These are phyloP conservation scores for Talaromyces sp. DNA, from an alignment of 2,329 filamentous ascomycete species.

Conservation along the genomic window DNA sequence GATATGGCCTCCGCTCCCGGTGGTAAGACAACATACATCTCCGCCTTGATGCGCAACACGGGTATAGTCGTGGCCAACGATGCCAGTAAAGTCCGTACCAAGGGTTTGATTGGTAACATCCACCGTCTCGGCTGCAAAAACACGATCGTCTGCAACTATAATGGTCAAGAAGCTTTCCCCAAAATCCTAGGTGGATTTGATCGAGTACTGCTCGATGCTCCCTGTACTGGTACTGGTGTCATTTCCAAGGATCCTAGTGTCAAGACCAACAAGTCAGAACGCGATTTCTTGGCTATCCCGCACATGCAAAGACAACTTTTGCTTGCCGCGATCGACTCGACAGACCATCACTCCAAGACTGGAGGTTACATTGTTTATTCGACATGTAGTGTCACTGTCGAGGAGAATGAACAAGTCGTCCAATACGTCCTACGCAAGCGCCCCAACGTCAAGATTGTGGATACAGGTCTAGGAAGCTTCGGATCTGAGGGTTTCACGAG, in stretches of 20 bases:
- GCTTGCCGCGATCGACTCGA: constrained; percentile 88
- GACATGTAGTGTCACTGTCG: constrained; percentile 89
- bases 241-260: constrained; percentile 95
- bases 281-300: constrained; percentile 88
- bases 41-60: constrained; percentile 97
- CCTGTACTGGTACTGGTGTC: constrained; percentile 94
- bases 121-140: constrained; percentile 92
- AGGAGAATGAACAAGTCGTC: constrained; percentile 91
- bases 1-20: constrained; percentile 95
- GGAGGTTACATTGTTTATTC: constrained; percentile 96
- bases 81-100: constrained; percentile 85
- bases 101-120: constrained; percentile 97
- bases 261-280: constrained; percentile 97
- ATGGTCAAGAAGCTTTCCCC: constrained; percentile 82
- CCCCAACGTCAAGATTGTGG: constrained; percentile 89
- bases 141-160: constrained; percentile 91
- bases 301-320: constrained; percentile 94
- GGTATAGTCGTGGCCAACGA: constrained; percentile 96
- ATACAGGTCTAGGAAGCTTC: constrained; percentile 78
- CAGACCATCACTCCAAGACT: constrained; percentile 85
- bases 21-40: constrained; percentile 93
- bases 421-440: constrained; percentile 88
- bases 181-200: constrained; percentile 95
- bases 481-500: constrained; percentile 89
- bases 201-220: constrained; percentile 86